Evolutionary conservation across 257 asterid genomes (phyloP).

Genomic region (Solanum rostratum): DNA sequence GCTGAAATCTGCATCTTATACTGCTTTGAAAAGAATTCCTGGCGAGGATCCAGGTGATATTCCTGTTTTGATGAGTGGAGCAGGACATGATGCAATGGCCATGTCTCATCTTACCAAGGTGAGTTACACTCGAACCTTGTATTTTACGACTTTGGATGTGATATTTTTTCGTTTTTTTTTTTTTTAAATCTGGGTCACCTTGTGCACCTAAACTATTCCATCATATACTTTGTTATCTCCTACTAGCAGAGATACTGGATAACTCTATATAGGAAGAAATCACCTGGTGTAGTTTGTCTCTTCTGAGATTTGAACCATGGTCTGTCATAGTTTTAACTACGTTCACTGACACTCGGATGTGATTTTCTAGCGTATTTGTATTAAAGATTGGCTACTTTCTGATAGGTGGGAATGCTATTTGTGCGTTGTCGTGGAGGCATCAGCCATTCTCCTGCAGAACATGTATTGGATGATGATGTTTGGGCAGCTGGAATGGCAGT

Average conservation of each 20-base stretch:
- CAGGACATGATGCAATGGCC: slow-evolving; percentile 99
- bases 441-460: slow-evolving; percentile 95
- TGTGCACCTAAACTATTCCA: background rate
- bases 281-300: background rate
- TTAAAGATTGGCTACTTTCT: slow-evolving; percentile 5
- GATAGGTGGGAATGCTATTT: slow-evolving; percentile 81
- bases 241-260: background rate
- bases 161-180: background rate
- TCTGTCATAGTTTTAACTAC: background rate
- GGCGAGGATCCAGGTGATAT: slow-evolving; percentile 46
- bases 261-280: background rate
- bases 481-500: slow-evolving; percentile 88
- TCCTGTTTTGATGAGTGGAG: slow-evolving; percentile 91
- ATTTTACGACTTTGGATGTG: background rate
- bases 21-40: slow-evolving; percentile 42
- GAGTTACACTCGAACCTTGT: background rate
- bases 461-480: slow-evolving; percentile 68
- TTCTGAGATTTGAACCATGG: background rate
- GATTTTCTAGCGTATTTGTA: background rate
- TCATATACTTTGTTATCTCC: background rate
- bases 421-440: slow-evolving; percentile 95
- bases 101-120: slow-evolving; percentile 92
- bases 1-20: slow-evolving; percentile 58
- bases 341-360: background rate
- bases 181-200: background rate